Conservation (phyloP, 78 protist species). For the Guillardia theta region DNA sequence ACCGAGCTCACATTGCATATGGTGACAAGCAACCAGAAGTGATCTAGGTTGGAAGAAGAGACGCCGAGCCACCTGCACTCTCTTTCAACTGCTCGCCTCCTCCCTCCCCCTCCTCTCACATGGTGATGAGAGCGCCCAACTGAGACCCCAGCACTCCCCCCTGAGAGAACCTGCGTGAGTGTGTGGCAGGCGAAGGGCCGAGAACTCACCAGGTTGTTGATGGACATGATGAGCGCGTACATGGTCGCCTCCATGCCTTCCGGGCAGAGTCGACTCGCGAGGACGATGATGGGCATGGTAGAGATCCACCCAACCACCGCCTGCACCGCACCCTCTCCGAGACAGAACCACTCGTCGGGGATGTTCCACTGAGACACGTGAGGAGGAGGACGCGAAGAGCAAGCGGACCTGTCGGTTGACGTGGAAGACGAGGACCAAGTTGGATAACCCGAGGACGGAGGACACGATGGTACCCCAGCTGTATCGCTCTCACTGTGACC, state of each 20-base stretch:
- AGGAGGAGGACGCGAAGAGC: neutral
- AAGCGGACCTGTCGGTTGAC: neutral
- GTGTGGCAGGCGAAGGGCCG: neutral
- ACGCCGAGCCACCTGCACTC: constrained; percentile 40
- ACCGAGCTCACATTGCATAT: neutral
- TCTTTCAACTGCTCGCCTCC: no score
- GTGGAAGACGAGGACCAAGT: neutral
- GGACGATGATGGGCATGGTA: constrained; percentile 19
- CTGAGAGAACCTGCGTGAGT: neutral
- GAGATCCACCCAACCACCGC: neutral
- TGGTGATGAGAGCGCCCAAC: no score
- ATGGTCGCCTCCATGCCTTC: constrained; percentile 36
- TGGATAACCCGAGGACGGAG: neutral
- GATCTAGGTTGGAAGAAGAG: neutral
- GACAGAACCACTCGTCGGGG: neutral
- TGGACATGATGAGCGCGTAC: constrained; percentile 25
- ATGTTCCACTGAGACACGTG: neutral
- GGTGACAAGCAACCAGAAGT: constrained; percentile 32
- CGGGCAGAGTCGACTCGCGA: neutral
- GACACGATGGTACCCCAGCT: no score
- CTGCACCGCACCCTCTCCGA: neutral
- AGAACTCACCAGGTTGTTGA: constrained; percentile 23
- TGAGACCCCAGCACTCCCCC: neutral
- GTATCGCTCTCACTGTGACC: no score
- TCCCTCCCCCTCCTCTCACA: no score